Evolutionary conservation across 2,329 filamentous ascomycete genomes (phyloP).

Genomic region (Cordyceps militaris): DNA sequence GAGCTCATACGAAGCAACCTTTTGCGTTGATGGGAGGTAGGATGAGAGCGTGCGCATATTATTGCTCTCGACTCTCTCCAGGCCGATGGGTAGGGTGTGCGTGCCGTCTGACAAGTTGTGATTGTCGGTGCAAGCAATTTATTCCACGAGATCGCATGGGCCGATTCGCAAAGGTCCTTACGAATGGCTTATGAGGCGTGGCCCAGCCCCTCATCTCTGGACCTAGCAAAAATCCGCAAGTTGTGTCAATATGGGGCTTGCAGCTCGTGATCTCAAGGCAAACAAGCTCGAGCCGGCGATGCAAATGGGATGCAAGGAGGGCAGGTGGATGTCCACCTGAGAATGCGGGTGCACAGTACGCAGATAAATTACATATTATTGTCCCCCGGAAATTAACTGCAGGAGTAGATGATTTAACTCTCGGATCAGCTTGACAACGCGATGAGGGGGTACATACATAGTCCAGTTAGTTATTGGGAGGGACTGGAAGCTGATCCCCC

Average conservation of each 20-base stretch:
- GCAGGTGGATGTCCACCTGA: not conserved
- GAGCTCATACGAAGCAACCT: not conserved
- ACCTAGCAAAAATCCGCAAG: not conserved
- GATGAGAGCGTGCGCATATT: not conserved
- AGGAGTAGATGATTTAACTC: not conserved
- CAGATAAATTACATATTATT: slow-evolving; percentile 7
- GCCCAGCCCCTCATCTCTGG: not conserved
- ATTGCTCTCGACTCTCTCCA: not conserved
- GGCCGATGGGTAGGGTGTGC: not conserved
- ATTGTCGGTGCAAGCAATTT: slow-evolving; percentile 2
- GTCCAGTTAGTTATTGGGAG: not conserved
- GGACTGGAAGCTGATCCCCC: not conserved
- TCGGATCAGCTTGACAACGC: not conserved
- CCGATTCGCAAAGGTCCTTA: not conserved
- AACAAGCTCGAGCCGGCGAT: not conserved
- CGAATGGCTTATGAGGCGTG: not conserved
- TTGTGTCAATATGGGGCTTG: not conserved
- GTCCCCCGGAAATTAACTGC: not conserved
- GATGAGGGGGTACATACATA: not conserved
- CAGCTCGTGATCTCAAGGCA: slow-evolving; percentile 3
- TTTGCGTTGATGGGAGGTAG: not conserved
- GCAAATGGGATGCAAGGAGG: not conserved
- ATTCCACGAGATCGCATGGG: not conserved
- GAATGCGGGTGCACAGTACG: not conserved
- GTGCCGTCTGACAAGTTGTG: not conserved